Percentiles rank a stretch among this genome's conserved stretches.
Conservation (phyloP, 495 filamentous ascomycete species). For the Extremus antarcticus region DNA sequence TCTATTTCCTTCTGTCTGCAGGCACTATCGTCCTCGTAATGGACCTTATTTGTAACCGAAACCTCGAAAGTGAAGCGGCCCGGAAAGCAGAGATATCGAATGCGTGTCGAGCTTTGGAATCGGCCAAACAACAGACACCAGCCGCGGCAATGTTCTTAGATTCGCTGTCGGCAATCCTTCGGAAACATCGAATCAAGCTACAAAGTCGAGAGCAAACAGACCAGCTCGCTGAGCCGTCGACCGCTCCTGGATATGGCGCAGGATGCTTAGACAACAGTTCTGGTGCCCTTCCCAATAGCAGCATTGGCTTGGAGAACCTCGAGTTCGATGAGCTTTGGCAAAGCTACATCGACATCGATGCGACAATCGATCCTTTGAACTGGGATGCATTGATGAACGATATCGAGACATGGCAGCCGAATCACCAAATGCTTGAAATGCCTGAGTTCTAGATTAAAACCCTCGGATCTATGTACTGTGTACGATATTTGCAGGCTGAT, state of each 20-base stretch:
- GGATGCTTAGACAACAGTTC: background rate
- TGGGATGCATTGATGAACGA: conserved; percentile 16
- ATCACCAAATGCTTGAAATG: background rate
- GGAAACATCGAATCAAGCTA: conserved; percentile 20
- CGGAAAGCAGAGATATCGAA: conserved; percentile 20
- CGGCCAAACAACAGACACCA: conserved; percentile 11
- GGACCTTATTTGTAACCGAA: conserved; percentile 23
- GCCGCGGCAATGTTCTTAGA: conserved; percentile 13
- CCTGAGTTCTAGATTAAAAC: too few relatives aligned
- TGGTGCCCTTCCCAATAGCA: background rate
- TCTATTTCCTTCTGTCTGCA: too few relatives aligned
- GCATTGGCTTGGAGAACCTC: background rate
- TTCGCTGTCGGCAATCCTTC: conserved; percentile 18
- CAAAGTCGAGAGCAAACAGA: background rate
- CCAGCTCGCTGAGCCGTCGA: background rate
- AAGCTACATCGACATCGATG: conserved; percentile 9
- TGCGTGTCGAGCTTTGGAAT: conserved; percentile 19
- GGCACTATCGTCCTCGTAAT: conserved; percentile 25
- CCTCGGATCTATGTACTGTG: too few relatives aligned
- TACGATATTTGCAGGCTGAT: too few relatives aligned
- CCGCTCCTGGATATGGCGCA: background rate
- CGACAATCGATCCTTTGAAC: background rate
- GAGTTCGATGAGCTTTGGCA: conserved; percentile 11
- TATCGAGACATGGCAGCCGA: conserved; percentile 29
- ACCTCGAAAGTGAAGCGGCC: conserved; percentile 5